Evolutionary conservation across 805 yeast genomes (phyloP), one percentile per base, ranked within the genome.

Genomic region (Babjeviella inositovora): DNA sequence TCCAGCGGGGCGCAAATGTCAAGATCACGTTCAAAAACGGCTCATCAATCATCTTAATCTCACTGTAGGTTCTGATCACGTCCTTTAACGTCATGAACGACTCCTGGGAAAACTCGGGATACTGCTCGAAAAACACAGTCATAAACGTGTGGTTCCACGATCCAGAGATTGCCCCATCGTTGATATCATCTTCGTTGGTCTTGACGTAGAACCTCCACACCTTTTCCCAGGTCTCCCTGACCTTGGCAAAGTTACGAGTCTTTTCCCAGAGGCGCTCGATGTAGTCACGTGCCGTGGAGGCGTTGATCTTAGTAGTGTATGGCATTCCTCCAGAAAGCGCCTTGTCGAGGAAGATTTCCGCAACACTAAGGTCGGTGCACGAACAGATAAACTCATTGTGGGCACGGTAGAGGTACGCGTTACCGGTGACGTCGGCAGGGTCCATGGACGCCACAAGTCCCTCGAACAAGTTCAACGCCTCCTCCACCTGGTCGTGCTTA

Each of bases 11-110:
- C 32, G 69, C 62, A 38, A 70, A 71, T 19, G 80, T 64, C 28
- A 80, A 56, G 25, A 79, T 56, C 20, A 79, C 77, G 44, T 80
- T 81, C 45, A 81, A 63, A 38, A 81, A 77, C n/a, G 80, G 73
- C 43, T 77, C 87, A 43, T 79, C 87, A 26, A 74, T 58, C 12
- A 62, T 54, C 37, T 67, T 68, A 30, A 69, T 53, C 22, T 55
- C 55, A 23, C 68, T 57, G 41, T 75, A 74, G 16, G 57, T 51
- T 10, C 57, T 43, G 28, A 77, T 67, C 24, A 76, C 42, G 23
- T 61, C 55, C 38, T 65, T 64, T 34, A 81, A 60, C 33, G 63
- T 57, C 24, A 39, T 41, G 35, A 71, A 63, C 4, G 82, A 75
- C 32, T 66, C 65, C 6, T 50, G 52, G 19, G 64, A 59, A 29